Evolutionary conservation across 208 protist genomes (phyloP).

Genomic region (Borovskyia barvae): DNA sequence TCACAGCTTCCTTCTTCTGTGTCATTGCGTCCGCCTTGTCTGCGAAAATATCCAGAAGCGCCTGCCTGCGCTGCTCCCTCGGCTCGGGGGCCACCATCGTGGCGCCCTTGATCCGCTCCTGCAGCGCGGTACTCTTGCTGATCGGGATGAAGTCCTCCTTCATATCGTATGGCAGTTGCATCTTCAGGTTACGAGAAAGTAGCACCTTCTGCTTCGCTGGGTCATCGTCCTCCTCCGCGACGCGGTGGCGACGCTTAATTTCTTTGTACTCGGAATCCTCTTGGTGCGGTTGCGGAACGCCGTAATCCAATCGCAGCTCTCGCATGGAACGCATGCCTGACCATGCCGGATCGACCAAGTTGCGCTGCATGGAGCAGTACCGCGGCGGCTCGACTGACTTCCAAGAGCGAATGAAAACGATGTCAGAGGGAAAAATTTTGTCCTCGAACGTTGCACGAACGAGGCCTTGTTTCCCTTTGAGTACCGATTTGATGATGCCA

Average conservation of each 20-base stretch:
- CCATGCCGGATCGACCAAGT: conserved; percentile 87
- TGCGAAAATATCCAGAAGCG: conserved; percentile 70
- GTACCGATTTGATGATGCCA: conserved; percentile 98
- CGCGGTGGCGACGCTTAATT: conserved; percentile 79
- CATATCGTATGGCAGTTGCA: conserved; percentile 87
- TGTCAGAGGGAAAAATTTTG: conserved; percentile 98
- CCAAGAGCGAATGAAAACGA: conserved; percentile 99
- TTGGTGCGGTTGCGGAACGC: conserved; percentile 45
- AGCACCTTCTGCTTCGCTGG: conserved; percentile 44
- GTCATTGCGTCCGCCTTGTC: conserved; percentile 75
- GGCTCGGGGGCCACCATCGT: conserved; percentile 74
- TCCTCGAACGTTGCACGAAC: conserved; percentile 99
- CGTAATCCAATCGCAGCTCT: conserved; percentile 77
- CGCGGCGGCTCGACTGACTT: conserved; percentile 92
- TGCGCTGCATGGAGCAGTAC: conserved; percentile 97
- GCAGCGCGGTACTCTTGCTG: conserved; percentile 45
- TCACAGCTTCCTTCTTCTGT: conserved; percentile 70
- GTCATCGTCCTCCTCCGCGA: conserved; percentile 52
- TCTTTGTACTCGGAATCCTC: conserved; percentile 81
- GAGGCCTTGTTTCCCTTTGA: conserved; percentile 90
- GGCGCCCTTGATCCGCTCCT: conserved; percentile 70
- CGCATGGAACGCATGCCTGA: conserved; percentile 85
- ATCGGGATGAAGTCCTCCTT: conserved; percentile 91
- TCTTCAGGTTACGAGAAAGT: conserved; percentile 76
- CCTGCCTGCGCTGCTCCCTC: conserved; percentile 78